These are phyloP conservation scores for Cercospora brassicicola DNA, from an alignment of 2,329 filamentous ascomycete species.

Conservation along the genomic window DNA sequence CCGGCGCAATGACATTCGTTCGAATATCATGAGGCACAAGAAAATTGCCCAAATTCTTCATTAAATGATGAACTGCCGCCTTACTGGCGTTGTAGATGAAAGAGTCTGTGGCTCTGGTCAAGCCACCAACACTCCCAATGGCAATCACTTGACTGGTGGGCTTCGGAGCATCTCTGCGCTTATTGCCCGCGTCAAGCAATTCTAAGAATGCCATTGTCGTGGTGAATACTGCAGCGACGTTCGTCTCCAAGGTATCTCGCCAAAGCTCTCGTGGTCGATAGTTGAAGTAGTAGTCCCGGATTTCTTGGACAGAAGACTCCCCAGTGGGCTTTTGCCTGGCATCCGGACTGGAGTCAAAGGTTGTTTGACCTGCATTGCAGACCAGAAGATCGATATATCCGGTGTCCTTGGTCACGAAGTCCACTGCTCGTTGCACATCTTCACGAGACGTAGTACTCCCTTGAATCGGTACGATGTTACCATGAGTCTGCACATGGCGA, in stretches of 20 bases:
- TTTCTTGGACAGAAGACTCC: conserved; percentile 32
- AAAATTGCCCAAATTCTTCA: conserved; percentile 47
- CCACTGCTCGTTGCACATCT: conserved; percentile 45
- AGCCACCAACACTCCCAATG: conserved; percentile 44
- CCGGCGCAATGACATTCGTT: conserved; percentile 51
- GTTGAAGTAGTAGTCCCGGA: conserved; percentile 45
- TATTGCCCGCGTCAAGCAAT: conserved; percentile 48
- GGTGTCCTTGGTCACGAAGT: conserved; percentile 45
- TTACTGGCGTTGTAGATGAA: conserved; percentile 48
- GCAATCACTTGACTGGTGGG: conserved; percentile 51
- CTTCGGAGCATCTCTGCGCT: conserved; percentile 41
- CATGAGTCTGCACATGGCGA: conserved; percentile 26
- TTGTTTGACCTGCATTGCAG: conserved; percentile 50
- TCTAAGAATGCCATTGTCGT: conserved; percentile 50
- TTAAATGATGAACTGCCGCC: conserved; percentile 47
- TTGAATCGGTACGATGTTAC: conserved; percentile 45
- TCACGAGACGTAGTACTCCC: conserved; percentile 47
- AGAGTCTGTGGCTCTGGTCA: conserved; percentile 37
- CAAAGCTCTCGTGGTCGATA: conserved; percentile 48
- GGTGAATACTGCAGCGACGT: conserved; percentile 48
- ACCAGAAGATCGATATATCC: conserved; percentile 55
- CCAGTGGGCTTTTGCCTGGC: conserved; percentile 45
- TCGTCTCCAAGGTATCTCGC: conserved; percentile 45
- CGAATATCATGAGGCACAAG: conserved; percentile 49
- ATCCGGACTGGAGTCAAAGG: conserved; percentile 33